Evolutionary conservation across 2,329 filamentous ascomycete species (phyloP), one percentile per base, ranked within the genome.

Genomic region (Didymella segeticola): DNA sequence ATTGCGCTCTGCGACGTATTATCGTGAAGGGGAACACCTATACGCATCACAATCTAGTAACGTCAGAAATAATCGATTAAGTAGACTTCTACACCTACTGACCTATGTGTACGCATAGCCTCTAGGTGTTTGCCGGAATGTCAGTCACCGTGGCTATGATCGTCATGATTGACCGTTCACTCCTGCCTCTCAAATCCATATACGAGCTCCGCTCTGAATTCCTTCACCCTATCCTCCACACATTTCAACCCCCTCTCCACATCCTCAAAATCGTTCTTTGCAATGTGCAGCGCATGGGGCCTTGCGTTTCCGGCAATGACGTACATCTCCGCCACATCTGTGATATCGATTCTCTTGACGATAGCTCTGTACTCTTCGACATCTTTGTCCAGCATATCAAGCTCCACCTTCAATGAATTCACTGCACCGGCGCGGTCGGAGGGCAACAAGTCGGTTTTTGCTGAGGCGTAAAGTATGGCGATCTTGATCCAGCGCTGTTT

Each of bases 301-400:
- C 27, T 39, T 4, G 25, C 34, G 15, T 39, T 47, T 1, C 62
- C 62, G 11, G 56, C 58, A 7, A 55, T 47, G 0, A 58, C 34
- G 30, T 64, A 63, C 22, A 61, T 39, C 12, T 47, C 60, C 7
- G 55, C 52, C 2, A 64, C 23, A 43, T 60, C 58, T 4, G 47
- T 56, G 2, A 61, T 45, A n/a, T 55, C 26, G 5, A 63, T 47
- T 2, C 38, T 25, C 9, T 39, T 49, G 1, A 51, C 47, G 0
- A 63, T 30, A 12, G 15, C 25, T 1, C 53, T 42, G 14, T 63
- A 64, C 3, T 49, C 34, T 9, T 43, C 25, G 7, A 63, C 27
- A 10, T 63, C 60, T 3, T 43, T 20, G 23, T 54, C 45, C 19
- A 61, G 20, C 54, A 64, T 56, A 2, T 60, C 39, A 2, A 64